Evolutionary conservation across 2,329 filamentous ascomycete genomes (phyloP), one percentile per base, ranked within the genome.

Genomic region (Thyridium curvatum): DNA sequence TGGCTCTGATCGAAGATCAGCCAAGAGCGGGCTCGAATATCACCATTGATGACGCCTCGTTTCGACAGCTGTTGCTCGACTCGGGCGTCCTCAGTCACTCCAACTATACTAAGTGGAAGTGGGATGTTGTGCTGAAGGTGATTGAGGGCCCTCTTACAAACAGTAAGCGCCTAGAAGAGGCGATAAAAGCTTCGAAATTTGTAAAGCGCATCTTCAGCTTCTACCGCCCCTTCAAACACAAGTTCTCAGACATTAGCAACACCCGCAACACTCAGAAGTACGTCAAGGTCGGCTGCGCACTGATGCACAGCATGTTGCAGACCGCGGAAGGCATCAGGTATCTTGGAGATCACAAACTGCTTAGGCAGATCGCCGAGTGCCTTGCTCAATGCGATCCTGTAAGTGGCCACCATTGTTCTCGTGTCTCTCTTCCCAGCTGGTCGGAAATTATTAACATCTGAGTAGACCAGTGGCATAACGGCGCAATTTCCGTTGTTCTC

Each of bases 41-140:
- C 3, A 73, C 72, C 34, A 72, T 72, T 31, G 72, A 83, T 45
- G 79, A 83, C 50, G 71, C 74, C 9, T 77, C 76, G 1, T 83
- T 83, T 50, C 72, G 79, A 15, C 77, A 82, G 52, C 61, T 82
- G 3, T 54, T 82, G 18, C 67, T 89, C 14, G 86, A 97, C 44
- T 93, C 87, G 4, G 82, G 88, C 39, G 88, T 98, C 3, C 68
- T 97, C 34, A 86, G 84, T 46, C 93, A 86, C 43, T 88, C 88
- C 45, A 96, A 94, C 50, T 95, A 86, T 53, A 72, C 80, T 30
- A 98, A 98, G 59, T 98, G 93, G 93, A 91, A 94, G 56, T 98
- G 94, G 93, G 88, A 94, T 45, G 70, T 94, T 30, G 89, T 98
- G 32, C 75, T 90, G 42, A 85, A 83, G 51, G 81, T 97, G 38